phyloP scores from a whole-genome alignment of 768 basidiomycete species.

The Hortiboletus flavorubellus region DNA sequence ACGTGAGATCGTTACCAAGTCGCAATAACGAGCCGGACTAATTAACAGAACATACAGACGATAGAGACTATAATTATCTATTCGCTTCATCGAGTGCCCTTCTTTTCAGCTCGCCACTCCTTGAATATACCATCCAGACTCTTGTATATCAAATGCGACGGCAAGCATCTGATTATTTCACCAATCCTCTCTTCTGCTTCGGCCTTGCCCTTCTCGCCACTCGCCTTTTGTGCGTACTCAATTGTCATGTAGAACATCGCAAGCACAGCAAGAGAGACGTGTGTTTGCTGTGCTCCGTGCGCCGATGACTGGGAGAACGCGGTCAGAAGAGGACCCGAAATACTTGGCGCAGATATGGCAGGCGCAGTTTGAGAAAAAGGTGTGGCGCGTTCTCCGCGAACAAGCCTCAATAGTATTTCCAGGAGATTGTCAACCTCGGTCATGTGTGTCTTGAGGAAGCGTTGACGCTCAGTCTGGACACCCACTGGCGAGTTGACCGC shows the following conservation, averaged over 20 bases:
- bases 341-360: slow-evolving; percentile 56
- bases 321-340: slow-evolving; percentile 67
- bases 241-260: slow-evolving; percentile 84
- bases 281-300: slow-evolving; percentile 87
- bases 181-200: slow-evolving; percentile 77
- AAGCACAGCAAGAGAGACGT: slow-evolving; percentile 88
- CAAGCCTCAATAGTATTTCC: slow-evolving; percentile 89
- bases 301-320: slow-evolving; percentile 74
- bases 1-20: slow-evolving; percentile 18
- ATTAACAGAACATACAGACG: slow-evolving; percentile 6
- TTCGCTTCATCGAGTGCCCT: slow-evolving; percentile 47
- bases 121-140: slow-evolving; percentile 94
- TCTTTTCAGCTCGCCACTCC: slow-evolving; percentile 85
- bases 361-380: slow-evolving; percentile 64
- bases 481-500: slow-evolving; percentile 80
- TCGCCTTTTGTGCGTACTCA: slow-evolving; percentile 75
- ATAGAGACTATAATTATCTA: slow-evolving; percentile 7
- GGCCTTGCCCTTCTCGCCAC: slow-evolving; percentile 59
- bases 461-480: slow-evolving; percentile 68
- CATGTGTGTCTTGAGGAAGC: slow-evolving; percentile 88
- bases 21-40: not conserved
- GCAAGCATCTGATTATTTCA: slow-evolving; percentile 88
- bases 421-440: slow-evolving; percentile 82
- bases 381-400: slow-evolving; percentile 82
- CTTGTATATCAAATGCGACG: slow-evolving; percentile 83